These are phyloP conservation scores for Fomitopsis pinicola DNA, from an alignment of 1,284 basidiomycete species.

Conservation along the genomic window DNA sequence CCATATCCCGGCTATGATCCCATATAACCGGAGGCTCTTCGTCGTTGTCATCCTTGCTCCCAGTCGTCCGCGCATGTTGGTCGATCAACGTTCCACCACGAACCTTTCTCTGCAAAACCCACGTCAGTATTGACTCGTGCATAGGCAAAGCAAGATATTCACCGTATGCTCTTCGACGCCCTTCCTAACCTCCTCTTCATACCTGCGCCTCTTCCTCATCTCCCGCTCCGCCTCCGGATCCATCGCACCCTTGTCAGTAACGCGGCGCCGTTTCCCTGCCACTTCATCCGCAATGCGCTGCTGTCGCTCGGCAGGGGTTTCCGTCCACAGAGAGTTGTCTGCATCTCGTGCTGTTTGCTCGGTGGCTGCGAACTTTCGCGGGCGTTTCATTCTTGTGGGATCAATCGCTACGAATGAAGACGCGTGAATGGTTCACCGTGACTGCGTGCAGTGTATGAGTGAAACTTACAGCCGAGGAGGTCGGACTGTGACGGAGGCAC, in stretches of 20 bases:
- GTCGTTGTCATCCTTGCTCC: slow-evolving; percentile 33
- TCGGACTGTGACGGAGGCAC: slow-evolving; percentile 81
- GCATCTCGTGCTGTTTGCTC: slow-evolving; percentile 41
- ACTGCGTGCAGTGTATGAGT: not conserved
- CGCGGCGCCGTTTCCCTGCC: slow-evolving; percentile 75
- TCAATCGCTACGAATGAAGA: slow-evolving; percentile 46
- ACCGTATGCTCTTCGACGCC: slow-evolving; percentile 83
- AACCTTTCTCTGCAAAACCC: slow-evolving; percentile 45
- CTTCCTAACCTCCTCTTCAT: slow-evolving; percentile 63
- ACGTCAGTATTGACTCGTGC: not conserved
- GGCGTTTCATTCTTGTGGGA: slow-evolving; percentile 61
- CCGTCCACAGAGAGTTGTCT: slow-evolving; percentile 82
- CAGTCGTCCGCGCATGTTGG: slow-evolving; percentile 43
- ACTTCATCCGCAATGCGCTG: slow-evolving; percentile 85
- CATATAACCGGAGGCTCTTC: slow-evolving; percentile 68
- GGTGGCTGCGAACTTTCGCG: slow-evolving; percentile 73
- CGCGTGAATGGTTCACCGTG: not conserved
- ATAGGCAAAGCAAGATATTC: slow-evolving; percentile 19
- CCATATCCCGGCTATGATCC: slow-evolving; percentile 89
- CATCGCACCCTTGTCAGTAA: slow-evolving; percentile 37
- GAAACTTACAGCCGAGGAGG: slow-evolving; percentile 63
- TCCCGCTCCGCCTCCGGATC: slow-evolving; percentile 40
- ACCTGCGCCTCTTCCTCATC: slow-evolving; percentile 46
- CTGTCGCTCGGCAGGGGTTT: slow-evolving; percentile 85
- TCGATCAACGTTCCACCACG: slow-evolving; percentile 71